Conservation (phyloP, 345 rosid species). For the Brassica rapa region DNA sequence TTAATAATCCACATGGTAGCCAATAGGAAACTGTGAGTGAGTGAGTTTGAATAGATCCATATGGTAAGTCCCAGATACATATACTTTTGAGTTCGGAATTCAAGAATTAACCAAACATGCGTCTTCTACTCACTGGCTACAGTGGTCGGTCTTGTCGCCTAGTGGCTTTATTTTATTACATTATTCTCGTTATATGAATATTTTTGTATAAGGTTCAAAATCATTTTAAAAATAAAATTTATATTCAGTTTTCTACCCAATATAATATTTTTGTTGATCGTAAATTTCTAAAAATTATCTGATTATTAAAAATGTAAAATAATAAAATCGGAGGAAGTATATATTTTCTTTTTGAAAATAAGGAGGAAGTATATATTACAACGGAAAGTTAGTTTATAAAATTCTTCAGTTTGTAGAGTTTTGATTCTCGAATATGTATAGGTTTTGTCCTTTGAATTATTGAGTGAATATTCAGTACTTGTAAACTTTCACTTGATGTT, state of each 20-base stretch:
- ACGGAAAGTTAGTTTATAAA: background rate
- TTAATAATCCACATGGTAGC: constrained; percentile 21
- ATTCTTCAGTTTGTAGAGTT: background rate
- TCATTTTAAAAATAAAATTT: too few relatives aligned
- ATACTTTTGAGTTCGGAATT: constrained; percentile 35
- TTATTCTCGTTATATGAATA: too few relatives aligned
- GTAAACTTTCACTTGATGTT: constrained; percentile 14
- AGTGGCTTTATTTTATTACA: constrained; percentile 21
- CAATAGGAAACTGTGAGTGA: constrained; percentile 27
- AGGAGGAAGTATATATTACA: too few relatives aligned
- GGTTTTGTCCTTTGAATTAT: background rate
- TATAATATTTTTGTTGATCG: too few relatives aligned
- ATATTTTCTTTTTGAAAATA: too few relatives aligned
- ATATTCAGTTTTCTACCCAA: too few relatives aligned
- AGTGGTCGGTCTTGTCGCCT: constrained; percentile 58
- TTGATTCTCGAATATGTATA: background rate
- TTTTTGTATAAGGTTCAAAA: too few relatives aligned
- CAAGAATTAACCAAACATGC: constrained; percentile 52
- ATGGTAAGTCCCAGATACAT: constrained; percentile 40
- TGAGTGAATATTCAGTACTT: background rate
- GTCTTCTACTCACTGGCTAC: constrained; percentile 57
- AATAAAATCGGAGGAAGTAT: too few relatives aligned
- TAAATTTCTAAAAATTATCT: too few relatives aligned
- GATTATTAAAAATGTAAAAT: too few relatives aligned
- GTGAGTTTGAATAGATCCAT: constrained; percentile 29